phyloP scores from a whole-genome alignment of 1,139 yeast species.

The Yamadazyma sp. region DNA sequence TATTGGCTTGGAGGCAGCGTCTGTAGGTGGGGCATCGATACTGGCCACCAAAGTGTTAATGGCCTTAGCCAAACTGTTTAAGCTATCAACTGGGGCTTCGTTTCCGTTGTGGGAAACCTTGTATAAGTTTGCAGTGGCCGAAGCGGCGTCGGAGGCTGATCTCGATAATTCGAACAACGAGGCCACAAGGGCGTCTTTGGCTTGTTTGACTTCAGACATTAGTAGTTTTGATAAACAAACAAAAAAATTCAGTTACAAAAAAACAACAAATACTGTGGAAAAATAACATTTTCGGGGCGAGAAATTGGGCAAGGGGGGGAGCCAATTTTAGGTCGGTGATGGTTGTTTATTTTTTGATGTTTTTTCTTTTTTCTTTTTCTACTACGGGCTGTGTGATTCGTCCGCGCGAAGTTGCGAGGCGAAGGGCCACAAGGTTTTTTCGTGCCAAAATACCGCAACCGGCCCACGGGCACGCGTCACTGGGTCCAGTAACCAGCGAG shows the following conservation, averaged over 20 bases:
- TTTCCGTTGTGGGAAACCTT: constrained; percentile 44
- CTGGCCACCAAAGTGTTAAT: constrained; percentile 20
- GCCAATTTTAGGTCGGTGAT: not conserved
- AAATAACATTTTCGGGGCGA: constrained; percentile 7
- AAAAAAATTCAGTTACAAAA: constrained; percentile 1
- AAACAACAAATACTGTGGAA: constrained; percentile 1
- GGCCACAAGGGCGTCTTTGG: constrained; percentile 62
- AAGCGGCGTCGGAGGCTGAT: constrained; percentile 78
- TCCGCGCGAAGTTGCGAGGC: constrained; percentile 1
- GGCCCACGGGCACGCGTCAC: constrained; percentile 4
- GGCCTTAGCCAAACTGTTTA: constrained; percentile 32
- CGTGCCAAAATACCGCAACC: not conserved
- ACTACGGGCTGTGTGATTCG: constrained; percentile 1
- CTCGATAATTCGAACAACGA: constrained; percentile 77
- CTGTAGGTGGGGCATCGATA: constrained; percentile 12
- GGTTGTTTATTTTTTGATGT: too few species aligned
- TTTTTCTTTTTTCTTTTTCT: not conserved
- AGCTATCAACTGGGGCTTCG: constrained; percentile 23
- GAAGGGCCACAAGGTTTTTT: constrained; percentile 1
- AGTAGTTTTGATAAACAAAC: not conserved
- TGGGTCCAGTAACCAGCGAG: too few species aligned
- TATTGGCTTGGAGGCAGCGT: constrained; percentile 9
- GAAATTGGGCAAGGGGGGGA: constrained; percentile 1
- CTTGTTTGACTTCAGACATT: constrained; percentile 39
- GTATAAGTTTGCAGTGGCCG: constrained; percentile 74